Evolutionary conservation across 371 early-diverging fungal species (phyloP), one percentile per base, ranked within the genome.

Genomic region (Apophysomyces ossiformis): DNA sequence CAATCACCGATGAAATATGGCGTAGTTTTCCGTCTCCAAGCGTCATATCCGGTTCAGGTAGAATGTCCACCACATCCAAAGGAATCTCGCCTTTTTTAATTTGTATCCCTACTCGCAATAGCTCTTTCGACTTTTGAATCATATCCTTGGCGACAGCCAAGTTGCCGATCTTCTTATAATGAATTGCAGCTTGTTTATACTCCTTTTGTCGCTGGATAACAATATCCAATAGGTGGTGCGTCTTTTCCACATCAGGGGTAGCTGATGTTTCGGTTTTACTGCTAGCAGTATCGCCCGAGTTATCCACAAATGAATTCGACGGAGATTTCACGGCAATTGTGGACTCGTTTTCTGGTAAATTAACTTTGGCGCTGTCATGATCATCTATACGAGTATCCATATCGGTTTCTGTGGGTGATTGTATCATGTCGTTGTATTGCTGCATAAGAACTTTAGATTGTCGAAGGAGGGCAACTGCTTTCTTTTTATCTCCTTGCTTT

Each of bases 121-220:
- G 60, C 1, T 78, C 69, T 67, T 89, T 88, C 2, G 85, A 76
- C 1, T 65, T 65, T 18, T 64, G 60, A n/a, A 92, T 57, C 84
- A 85, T 82, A 63, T 89, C 85, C 26, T 85, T 77, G 1, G 92
- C 90, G 6, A 43, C 70, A 11, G 62, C 45, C 6, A 85, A 26
- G 44, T 90, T 84, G n/a, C 83, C 81, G 0, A 78, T 46, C 2
- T 75, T 67, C 68, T 90, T 90, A 67, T 79, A 85, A 18, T 78
- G 72, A 16, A 89, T 45, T 1, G 91, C 92, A 1, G 85, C 86
- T 47, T 84, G 75, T 65, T 87, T 89, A 71, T 90, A 90, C 64
- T 90, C 83, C 50, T 78, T 71, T 64, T 84, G 86, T 5, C 86
- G 72, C 13, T 64, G 60, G 12, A 79, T 75, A 12, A 88, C 61